Evolutionary conservation across 2,329 filamentous ascomycete species (phyloP).

Genomic region (Lachnellula suecica): DNA sequence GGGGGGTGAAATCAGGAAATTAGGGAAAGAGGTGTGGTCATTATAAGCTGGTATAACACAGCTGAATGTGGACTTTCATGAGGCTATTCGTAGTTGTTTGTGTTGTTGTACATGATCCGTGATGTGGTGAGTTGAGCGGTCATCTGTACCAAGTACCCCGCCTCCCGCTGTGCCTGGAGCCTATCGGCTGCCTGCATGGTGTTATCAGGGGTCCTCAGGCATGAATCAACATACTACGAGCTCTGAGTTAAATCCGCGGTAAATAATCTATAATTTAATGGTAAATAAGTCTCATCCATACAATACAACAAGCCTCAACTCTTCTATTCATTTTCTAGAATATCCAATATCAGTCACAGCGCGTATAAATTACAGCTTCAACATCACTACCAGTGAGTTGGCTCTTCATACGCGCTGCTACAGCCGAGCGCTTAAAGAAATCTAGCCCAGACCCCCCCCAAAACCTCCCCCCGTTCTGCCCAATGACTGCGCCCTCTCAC

Average conservation of each 20-base stretch:
- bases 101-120: constrained; percentile 1
- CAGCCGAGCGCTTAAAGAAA: constrained; percentile 1
- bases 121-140: too few relatives aligned
- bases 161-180: constrained; percentile 6
- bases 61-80: neutral
- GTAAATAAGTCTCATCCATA: too few relatives aligned
- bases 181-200: neutral
- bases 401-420: neutral
- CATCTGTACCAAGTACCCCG: too few relatives aligned
- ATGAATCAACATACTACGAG: neutral
- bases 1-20: neutral
- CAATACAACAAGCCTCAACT: too few relatives aligned
- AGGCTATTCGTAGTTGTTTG: constrained; percentile 8
- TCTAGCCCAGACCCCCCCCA: neutral
- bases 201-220: neutral
- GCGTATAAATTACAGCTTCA: too few relatives aligned
- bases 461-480: neutral
- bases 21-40: neutral
- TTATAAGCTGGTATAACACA: constrained; percentile 12
- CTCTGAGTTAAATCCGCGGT: too few relatives aligned
- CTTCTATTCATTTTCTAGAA: neutral
- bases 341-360: too few relatives aligned
- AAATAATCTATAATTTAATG: too few relatives aligned
- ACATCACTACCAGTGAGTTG: too few relatives aligned
- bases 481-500: neutral